Conservation (phyloP, 2,329 filamentous ascomycete species). For the Penicillium carneum region DNA sequence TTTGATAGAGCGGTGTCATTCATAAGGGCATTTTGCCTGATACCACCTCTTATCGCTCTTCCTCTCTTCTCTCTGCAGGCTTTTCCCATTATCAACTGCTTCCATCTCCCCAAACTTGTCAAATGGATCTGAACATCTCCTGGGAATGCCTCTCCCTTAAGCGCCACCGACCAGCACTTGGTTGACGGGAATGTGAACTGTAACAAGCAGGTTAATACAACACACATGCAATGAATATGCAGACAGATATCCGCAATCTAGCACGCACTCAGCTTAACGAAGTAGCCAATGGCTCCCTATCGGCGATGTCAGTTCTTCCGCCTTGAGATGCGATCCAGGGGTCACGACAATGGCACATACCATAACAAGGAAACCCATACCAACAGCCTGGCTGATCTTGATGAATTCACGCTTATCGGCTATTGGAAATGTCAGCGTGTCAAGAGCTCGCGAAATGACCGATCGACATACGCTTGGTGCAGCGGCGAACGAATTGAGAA, state of each 20-base stretch:
- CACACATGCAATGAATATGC: neutral
- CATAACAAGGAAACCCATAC: constrained; percentile 68
- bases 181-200: constrained; percentile 61
- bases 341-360: constrained; percentile 28
- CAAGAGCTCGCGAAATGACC: neutral
- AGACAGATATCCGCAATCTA: neutral
- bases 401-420: constrained; percentile 67
- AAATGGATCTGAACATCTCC: neutral
- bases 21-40: neutral
- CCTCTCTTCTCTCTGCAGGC: neutral
- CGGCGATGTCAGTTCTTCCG: constrained; percentile 21
- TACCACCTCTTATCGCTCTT: neutral
- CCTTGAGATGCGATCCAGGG: neutral
- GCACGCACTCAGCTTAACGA: constrained; percentile 65
- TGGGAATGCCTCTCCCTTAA: constrained; percentile 32
- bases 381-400: constrained; percentile 67
- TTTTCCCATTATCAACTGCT: neutral
- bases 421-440: constrained; percentile 42
- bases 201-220: constrained; percentile 25
- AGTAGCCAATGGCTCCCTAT: constrained; percentile 63
- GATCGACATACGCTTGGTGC: constrained; percentile 56
- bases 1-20: neutral
- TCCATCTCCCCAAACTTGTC: constrained; percentile 1
- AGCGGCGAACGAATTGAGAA: constrained; percentile 57
- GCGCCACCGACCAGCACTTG: constrained; percentile 59